phyloP scores from a whole-genome alignment of 192 early-diverging fungal genomes.

The Backusella liffmaniae region DNA sequence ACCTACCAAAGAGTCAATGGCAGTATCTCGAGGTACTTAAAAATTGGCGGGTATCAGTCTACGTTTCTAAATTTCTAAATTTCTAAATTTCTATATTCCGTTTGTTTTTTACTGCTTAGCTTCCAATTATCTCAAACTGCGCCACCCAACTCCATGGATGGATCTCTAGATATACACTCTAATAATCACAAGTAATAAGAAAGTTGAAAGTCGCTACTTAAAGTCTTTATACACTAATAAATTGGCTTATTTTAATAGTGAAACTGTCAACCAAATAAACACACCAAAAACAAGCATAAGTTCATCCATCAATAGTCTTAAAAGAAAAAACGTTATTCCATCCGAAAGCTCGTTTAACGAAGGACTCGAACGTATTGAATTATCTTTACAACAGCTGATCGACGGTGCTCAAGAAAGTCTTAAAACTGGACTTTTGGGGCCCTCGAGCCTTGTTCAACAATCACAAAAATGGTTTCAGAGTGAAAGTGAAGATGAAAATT shows the following conservation, averaged over 20 bases:
- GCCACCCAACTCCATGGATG: not conserved
- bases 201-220: too few species aligned
- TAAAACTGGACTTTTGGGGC: not conserved
- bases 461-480: not conserved
- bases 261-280: not conserved
- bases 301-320: not conserved
- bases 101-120: not conserved
- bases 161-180: not conserved
- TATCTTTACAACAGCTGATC: constrained; percentile 8
- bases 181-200: not conserved
- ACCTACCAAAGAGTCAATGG: not conserved
- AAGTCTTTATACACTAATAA: not conserved
- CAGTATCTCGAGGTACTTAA: not conserved
- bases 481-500: not conserved
- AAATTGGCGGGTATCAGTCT: not conserved
- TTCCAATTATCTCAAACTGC: not conserved
- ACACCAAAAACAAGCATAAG: not conserved
- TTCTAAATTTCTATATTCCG: not conserved
- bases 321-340: not conserved
- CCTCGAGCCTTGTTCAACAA: not conserved
- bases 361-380: not conserved
- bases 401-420: constrained; percentile 12
- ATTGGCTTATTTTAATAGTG: not conserved
- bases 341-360: not conserved
- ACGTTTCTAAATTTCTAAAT: not conserved